Percentiles rank a stretch among this genome's conserved stretches.
Conservation (phyloP, 495 filamentous ascomycete genomes). For the Talaromyces thailandensis region DNA sequence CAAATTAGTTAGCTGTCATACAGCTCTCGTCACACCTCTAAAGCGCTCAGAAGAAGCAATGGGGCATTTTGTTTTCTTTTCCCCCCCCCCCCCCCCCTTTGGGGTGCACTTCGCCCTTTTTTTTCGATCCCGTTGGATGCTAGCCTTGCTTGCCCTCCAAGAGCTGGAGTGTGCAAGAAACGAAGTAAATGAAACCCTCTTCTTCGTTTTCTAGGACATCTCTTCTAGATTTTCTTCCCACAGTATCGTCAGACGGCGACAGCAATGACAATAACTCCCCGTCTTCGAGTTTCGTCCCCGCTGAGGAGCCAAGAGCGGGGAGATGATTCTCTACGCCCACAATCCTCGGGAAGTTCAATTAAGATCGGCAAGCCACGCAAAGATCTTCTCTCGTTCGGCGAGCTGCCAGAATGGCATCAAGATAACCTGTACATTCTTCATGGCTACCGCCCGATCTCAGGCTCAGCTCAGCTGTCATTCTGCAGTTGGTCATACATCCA, state of each 20-base stretch:
- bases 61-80: too few relatives aligned
- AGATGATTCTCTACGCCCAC: conserved; percentile 8
- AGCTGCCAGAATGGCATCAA: conserved; percentile 24
- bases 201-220: conserved; percentile 9
- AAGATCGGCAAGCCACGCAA: conserved; percentile 1
- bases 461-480: conserved; percentile 16
- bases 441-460: conserved; percentile 23
- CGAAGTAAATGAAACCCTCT: neutral
- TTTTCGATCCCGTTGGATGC: too few relatives aligned
- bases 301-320: conserved; percentile 3
- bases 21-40: too few relatives aligned
- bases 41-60: too few relatives aligned
- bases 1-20: too few relatives aligned
- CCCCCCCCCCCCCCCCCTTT: too few relatives aligned
- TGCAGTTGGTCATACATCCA: conserved; percentile 21
- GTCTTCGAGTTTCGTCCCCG: conserved; percentile 15
- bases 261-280: conserved; percentile 11
- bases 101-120: too few relatives aligned
- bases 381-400: conserved; percentile 19
- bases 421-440: conserved; percentile 17
- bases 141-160: too few relatives aligned
- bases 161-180: neutral
- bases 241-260: neutral
- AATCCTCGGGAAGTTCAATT: neutral
- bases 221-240: neutral